phyloP scores from a whole-genome alignment of 1,284 basidiomycete genomes.

The Takashimella koratensis region DNA sequence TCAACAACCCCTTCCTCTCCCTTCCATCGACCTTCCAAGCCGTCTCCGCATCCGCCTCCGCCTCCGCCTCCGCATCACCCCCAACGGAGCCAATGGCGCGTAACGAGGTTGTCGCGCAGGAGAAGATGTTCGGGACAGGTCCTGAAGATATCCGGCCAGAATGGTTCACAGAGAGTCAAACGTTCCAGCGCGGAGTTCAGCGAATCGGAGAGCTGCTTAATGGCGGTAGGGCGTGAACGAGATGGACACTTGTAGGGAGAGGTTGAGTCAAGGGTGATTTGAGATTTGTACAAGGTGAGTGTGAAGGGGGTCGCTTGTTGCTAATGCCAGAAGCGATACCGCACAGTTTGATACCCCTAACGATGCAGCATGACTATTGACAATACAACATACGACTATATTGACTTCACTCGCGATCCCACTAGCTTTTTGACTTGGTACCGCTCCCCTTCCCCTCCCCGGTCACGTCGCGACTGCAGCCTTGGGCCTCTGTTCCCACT shows the following conservation, averaged over 20 bases:
- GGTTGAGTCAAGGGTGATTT: neutral
- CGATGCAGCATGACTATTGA: neutral
- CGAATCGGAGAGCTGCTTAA: slow-evolving; percentile 37
- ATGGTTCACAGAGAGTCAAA: slow-evolving; percentile 29
- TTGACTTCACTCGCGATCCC: neutral
- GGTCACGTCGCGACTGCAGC: neutral
- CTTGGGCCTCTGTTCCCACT: neutral
- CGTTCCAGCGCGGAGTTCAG: slow-evolving; percentile 35
- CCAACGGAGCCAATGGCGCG: neutral
- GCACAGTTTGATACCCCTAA: neutral
- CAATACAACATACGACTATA: neutral
- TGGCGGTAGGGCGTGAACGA: slow-evolving; percentile 16
- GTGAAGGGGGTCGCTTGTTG: too few species aligned
- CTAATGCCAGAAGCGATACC: neutral
- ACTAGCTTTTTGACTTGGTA: too few species aligned
- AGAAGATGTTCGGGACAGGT: slow-evolving; percentile 31
- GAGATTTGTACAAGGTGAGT: neutral
- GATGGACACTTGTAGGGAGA: too few species aligned
- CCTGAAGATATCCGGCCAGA: slow-evolving; percentile 37
- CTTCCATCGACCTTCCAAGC: slow-evolving; percentile 32
- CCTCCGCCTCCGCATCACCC: slow-evolving; percentile 2
- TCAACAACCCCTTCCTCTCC: slow-evolving; percentile 44
- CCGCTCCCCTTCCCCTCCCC: neutral
- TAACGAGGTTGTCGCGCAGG: slow-evolving; percentile 17
- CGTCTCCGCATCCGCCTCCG: neutral